A percentile compares a stretch with the other conserved stretches of the same genome.
These are phyloP conservation scores for Allomyces javanicus DNA, from an alignment of 192 early-diverging fungal species.

Conservation along the genomic window DNA sequence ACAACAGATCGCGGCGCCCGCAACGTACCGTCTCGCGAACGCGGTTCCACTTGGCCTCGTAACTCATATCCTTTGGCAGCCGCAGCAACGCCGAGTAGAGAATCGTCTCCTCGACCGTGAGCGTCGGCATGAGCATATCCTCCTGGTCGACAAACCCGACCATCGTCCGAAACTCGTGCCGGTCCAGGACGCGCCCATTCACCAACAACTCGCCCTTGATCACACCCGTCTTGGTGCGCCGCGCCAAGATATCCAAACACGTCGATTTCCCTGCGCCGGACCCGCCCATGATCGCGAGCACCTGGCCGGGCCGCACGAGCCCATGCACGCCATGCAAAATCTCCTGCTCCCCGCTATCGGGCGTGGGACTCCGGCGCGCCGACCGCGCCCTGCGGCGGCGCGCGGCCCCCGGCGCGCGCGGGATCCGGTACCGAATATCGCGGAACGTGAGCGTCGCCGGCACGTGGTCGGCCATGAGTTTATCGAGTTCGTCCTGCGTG, in stretches of 20 bases:
- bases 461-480: conserved; percentile 53
- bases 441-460: conserved; percentile 44
- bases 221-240: conserved; percentile 12
- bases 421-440: conserved; percentile 35
- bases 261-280: conserved; percentile 56
- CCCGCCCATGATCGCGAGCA: conserved; percentile 83
- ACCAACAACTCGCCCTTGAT: conserved; percentile 30
- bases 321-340: conserved; percentile 54
- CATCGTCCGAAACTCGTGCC: conserved; percentile 32
- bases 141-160: conserved; percentile 83
- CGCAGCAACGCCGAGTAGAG: conserved; percentile 72
- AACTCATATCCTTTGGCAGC: conserved; percentile 43
- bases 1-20: too few relatives aligned
- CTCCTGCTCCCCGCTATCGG: conserved; percentile 5
- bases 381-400: background rate
- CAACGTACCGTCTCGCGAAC: conserved; percentile 22
- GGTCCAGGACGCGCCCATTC: conserved; percentile 23
- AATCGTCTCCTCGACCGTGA: conserved; percentile 81
- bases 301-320: conserved; percentile 57
- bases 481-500: conserved; percentile 34
- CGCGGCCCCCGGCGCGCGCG: background rate
- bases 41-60: conserved; percentile 21
- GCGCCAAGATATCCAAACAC: conserved; percentile 10
- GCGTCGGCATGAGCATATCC: conserved; percentile 61
- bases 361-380: background rate